Conservation (phyloP, 208 protist genomes). For the Leishmania major region DNA sequence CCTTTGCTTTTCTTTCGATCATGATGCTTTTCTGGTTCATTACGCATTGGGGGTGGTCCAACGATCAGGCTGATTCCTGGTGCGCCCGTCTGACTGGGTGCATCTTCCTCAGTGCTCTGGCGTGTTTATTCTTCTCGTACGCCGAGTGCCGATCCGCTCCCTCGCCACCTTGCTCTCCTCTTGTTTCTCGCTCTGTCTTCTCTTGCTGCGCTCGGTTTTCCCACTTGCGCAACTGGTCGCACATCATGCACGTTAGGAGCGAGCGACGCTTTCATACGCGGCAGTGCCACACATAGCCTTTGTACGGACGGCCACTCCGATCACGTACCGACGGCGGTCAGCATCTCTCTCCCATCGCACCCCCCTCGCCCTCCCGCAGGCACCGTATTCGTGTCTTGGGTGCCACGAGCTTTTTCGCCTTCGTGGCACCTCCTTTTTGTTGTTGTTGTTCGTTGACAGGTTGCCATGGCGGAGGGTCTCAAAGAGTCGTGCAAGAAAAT, state of each 20-base stretch:
- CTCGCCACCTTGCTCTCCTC: not conserved
- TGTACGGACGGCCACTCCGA: not conserved
- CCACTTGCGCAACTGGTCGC: not conserved
- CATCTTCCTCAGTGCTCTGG: not conserved
- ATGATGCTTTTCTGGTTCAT: not conserved
- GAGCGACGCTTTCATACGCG: not conserved
- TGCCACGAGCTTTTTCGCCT: not conserved
- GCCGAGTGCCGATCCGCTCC: not conserved
- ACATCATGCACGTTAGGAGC: not conserved
- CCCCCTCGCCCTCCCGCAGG: not conserved
- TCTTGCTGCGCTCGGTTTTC: not conserved
- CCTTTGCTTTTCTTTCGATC: not conserved
- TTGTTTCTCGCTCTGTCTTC: not conserved
- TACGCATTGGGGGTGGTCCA: not conserved
- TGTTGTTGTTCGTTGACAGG: too few relatives aligned
- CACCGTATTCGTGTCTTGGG: not conserved
- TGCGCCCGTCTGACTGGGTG: not conserved
- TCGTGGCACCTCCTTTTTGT: not conserved
- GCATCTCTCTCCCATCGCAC: not conserved
- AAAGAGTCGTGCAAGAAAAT: slow-evolving; percentile 57
- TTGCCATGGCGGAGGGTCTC: slow-evolving; percentile 27
- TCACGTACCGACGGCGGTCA: not conserved
- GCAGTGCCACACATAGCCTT: not conserved
- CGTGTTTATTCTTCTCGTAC: not conserved
- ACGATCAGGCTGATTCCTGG: too few relatives aligned